phyloP scores from a whole-genome alignment of 192 early-diverging fungal species.

The Umbelopsis sp. region DNA sequence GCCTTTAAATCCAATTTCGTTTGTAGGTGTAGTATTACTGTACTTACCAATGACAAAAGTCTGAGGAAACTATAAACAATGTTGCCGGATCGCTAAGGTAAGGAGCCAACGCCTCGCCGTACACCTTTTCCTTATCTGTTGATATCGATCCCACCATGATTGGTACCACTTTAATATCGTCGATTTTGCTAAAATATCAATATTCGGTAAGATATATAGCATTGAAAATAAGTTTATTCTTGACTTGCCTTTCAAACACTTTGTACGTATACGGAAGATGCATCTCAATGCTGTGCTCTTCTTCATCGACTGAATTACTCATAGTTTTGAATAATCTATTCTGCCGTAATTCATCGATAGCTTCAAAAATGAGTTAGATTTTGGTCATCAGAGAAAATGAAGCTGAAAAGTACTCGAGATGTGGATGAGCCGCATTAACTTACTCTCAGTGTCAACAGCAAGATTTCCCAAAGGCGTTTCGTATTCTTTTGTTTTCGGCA shows the following conservation, averaged over 20 bases:
- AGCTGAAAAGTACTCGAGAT: not conserved
- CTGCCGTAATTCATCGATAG: constrained; percentile 62
- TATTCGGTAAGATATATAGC: not conserved
- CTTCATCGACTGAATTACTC: constrained; percentile 74
- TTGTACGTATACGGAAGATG: constrained; percentile 91
- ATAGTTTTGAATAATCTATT: constrained; percentile 73
- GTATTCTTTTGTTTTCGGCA: constrained; percentile 73
- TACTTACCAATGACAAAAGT: constrained; percentile 93
- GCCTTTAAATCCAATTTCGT: not conserved
- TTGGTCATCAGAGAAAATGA: not conserved
- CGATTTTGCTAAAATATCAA: constrained; percentile 42
- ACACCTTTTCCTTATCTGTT: constrained; percentile 61
- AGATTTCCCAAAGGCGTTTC: constrained; percentile 91
- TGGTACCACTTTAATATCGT: constrained; percentile 77
- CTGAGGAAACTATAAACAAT: constrained; percentile 93
- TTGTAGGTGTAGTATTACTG: not conserved
- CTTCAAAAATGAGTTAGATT: constrained; percentile 35
- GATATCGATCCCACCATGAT: constrained; percentile 83
- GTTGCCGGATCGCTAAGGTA: constrained; percentile 73
- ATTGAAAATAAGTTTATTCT: too few species aligned
- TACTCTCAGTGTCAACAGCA: constrained; percentile 67
- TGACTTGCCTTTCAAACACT: constrained; percentile 67
- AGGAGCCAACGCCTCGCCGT: constrained; percentile 72
- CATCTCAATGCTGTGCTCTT: constrained; percentile 98
- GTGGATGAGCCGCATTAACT: not conserved